phyloP scores from a whole-genome alignment of 2,329 filamentous ascomycete genomes.

The Penicillium oxalicum region DNA sequence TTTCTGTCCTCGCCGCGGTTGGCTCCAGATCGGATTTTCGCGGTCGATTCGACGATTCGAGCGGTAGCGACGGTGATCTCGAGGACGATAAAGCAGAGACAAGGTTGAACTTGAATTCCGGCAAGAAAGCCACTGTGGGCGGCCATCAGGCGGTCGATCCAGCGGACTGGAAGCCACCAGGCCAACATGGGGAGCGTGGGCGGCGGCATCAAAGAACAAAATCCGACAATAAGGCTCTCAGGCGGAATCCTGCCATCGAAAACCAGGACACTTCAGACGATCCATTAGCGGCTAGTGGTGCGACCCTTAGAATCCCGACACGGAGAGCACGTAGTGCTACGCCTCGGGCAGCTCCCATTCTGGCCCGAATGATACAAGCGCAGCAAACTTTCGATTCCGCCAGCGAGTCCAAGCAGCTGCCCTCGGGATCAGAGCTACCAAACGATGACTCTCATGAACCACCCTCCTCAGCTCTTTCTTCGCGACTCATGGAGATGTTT shows the following conservation, averaged over 20 bases:
- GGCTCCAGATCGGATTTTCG: constrained; percentile 78
- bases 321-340: constrained; percentile 31
- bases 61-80: constrained; percentile 64
- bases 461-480: constrained; percentile 56
- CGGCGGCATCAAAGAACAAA: constrained; percentile 50
- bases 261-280: constrained; percentile 24
- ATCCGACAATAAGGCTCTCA: constrained; percentile 15
- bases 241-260: constrained; percentile 57
- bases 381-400: constrained; percentile 52
- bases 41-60: constrained; percentile 74
- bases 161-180: constrained; percentile 4
- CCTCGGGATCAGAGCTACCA: constrained; percentile 35
- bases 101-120: constrained; percentile 7
- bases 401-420: constrained; percentile 14
- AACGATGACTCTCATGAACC: constrained; percentile 45
- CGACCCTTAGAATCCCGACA: constrained; percentile 14
- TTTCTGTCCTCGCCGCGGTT: constrained; percentile 84
- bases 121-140: constrained; percentile 1
- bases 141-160: constrained; percentile 2
- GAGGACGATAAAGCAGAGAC: constrained; percentile 22
- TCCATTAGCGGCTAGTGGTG: constrained; percentile 16
- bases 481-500: constrained; percentile 75
- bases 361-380: constrained; percentile 72
- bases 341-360: constrained; percentile 59
- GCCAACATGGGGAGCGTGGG: constrained; percentile 28